phyloP scores from a whole-genome alignment of 1,284 basidiomycete species.

The Tremellales sp. region DNA sequence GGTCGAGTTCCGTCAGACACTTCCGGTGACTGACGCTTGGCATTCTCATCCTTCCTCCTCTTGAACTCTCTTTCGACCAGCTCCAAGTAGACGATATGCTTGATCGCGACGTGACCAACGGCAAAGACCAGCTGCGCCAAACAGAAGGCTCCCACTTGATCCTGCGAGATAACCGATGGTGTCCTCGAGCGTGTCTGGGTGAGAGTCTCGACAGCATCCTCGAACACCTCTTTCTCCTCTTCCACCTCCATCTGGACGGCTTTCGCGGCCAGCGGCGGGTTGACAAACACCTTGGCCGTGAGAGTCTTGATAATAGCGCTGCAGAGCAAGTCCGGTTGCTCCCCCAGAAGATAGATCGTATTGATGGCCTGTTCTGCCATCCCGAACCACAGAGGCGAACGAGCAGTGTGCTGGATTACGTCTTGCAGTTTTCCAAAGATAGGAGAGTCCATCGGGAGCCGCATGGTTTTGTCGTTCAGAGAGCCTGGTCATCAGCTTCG shows the following conservation, averaged over 20 bases:
- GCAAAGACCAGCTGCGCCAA: conserved; percentile 89
- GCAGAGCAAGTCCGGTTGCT: conserved; percentile 87
- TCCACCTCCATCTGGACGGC: not conserved
- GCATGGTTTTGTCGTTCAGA: conserved; percentile 77
- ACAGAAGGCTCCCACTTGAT: conserved; percentile 73
- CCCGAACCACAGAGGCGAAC: conserved; percentile 89
- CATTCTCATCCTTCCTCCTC: conserved; percentile 85
- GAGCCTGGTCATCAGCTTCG: conserved; percentile 58
- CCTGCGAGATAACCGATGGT: conserved; percentile 44
- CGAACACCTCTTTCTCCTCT: conserved; percentile 5
- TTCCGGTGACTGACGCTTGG: conserved; percentile 57
- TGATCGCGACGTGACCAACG: conserved; percentile 94
- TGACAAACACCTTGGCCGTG: conserved; percentile 64
- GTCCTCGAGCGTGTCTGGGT: conserved; percentile 3
- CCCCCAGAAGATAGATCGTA: conserved; percentile 88
- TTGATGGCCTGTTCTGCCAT: conserved; percentile 97
- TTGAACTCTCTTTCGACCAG: conserved; percentile 97
- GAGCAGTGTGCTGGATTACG: conserved; percentile 68
- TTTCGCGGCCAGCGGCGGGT: not conserved
- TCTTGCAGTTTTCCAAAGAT: conserved; percentile 82
- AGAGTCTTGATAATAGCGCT: conserved; percentile 77
- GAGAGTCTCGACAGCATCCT: conserved; percentile 5
- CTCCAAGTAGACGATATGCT: conserved; percentile 95
- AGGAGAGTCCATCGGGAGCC: conserved; percentile 81
- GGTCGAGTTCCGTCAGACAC: conserved; percentile 2